Conservation (phyloP, 2,329 filamentous ascomycete genomes). For the Ambrosiella xylebori region DNA sequence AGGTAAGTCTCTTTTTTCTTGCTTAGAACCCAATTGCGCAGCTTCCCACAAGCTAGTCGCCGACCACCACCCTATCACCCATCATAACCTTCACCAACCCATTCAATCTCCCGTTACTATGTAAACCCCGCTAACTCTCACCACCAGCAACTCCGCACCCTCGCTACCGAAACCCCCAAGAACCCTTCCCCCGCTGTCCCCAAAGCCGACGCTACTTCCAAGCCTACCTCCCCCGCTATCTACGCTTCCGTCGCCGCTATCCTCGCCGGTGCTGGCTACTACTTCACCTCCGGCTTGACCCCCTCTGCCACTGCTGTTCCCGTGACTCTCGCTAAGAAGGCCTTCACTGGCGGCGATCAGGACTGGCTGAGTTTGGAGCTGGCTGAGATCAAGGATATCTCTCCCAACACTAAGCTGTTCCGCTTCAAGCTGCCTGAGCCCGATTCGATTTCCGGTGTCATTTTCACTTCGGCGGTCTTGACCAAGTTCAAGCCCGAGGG, state of each 20-base stretch:
- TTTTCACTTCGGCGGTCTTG: constrained; percentile 70
- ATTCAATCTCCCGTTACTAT: background rate
- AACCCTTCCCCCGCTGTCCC: constrained; percentile 24
- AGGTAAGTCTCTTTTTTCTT: constrained; percentile 30
- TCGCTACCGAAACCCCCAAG: constrained; percentile 38
- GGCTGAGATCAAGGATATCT: constrained; percentile 60
- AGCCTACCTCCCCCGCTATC: constrained; percentile 42
- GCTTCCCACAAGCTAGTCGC: too few relatives aligned
- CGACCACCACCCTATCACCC: background rate
- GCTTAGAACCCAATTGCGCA: background rate
- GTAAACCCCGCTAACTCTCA: constrained; percentile 16
- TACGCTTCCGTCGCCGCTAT: constrained; percentile 43
- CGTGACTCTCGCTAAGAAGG: constrained; percentile 27
- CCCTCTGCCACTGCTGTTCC: constrained; percentile 38
- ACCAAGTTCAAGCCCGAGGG: constrained; percentile 81
- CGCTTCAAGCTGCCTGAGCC: constrained; percentile 73
- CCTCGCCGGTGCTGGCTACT: constrained; percentile 39
- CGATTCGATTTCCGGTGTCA: constrained; percentile 68
- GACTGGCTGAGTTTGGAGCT: constrained; percentile 73
- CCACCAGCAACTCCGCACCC: constrained; percentile 36
- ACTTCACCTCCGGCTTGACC: constrained; percentile 33
- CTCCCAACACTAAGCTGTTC: constrained; percentile 89
- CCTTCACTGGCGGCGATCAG: constrained; percentile 71
- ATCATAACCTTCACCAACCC: background rate
- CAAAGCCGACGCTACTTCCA: constrained; percentile 26